Percentiles rank a stretch among this genome's conserved stretches.
phyloP scores from a whole-genome alignment of 257 asterid species.

The Agastache rugosa region DNA sequence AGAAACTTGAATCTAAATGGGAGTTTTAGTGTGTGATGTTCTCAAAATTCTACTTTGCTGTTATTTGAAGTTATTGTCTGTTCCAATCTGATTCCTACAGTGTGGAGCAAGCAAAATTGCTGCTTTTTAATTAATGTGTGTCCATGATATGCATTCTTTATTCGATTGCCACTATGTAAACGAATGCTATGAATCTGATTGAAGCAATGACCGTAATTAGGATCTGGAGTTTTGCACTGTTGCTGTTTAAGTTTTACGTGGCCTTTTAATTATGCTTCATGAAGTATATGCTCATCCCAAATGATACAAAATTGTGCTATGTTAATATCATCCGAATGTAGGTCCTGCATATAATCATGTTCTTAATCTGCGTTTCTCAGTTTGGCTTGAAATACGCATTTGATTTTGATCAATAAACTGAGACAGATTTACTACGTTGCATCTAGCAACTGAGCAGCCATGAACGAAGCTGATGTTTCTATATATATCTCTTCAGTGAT shows the following conservation, averaged over 20 bases:
- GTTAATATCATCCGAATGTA: background rate
- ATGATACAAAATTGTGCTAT: background rate
- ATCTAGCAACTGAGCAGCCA: background rate
- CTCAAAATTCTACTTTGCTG: constrained; percentile 28
- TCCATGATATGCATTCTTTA: background rate
- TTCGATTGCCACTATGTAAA: constrained; percentile 7
- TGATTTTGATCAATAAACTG: background rate
- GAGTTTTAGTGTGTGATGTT: constrained; percentile 25
- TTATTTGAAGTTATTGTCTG: constrained; percentile 33
- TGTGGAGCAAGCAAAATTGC: constrained; percentile 32
- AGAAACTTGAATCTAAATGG: constrained; percentile 8
- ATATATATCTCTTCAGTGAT: constrained; percentile 51
- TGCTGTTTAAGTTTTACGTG: background rate
- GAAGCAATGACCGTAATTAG: constrained; percentile 1
- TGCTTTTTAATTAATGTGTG: background rate
- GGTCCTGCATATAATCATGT: background rate
- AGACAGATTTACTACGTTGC: background rate
- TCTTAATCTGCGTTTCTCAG: constrained; percentile 1
- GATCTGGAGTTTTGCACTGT: background rate
- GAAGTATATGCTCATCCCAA: background rate
- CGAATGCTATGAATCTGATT: background rate
- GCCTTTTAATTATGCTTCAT: background rate
- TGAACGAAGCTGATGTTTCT: constrained; percentile 32
- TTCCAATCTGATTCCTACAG: constrained; percentile 13
- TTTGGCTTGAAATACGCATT: background rate